A percentile compares a stretch with the other conserved stretches of the same genome.
Conservation (phyloP, 257 asterid genomes). For the Solanum verrucosum region DNA sequence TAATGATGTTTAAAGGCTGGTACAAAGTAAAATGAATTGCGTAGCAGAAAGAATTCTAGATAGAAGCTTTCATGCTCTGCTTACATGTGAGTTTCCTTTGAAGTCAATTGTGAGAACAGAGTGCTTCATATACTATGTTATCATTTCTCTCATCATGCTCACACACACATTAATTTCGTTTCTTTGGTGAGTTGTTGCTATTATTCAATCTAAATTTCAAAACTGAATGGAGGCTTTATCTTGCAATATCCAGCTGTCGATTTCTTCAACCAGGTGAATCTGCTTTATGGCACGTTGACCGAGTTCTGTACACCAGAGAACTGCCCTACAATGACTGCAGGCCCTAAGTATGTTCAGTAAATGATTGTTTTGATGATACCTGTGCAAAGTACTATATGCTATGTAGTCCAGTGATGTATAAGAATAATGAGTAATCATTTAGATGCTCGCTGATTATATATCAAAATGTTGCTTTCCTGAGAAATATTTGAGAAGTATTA, state of each 20-base stretch:
- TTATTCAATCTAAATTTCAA: background rate
- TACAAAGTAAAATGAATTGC: background rate
- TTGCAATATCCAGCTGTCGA: slow-evolving; percentile 68
- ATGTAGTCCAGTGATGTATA: background rate
- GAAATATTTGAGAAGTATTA: background rate
- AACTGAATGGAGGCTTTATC: slow-evolving; percentile 23
- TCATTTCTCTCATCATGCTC: background rate
- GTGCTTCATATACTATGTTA: background rate
- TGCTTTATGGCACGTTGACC: slow-evolving; percentile 88
- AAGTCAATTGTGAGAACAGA: background rate
- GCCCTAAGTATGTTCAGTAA: slow-evolving; percentile 66
- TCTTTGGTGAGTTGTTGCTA: background rate
- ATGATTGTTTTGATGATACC: background rate
- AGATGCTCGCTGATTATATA: background rate
- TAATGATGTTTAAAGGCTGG: background rate
- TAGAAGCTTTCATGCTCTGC: background rate
- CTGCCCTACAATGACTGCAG: slow-evolving; percentile 98
- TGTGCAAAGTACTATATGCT: background rate
- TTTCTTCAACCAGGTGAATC: slow-evolving; percentile 94
- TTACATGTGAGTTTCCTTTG: background rate
- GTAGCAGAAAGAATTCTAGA: background rate
- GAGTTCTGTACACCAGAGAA: slow-evolving; percentile 85
- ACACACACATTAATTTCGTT: background rate
- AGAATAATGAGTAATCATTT: background rate
- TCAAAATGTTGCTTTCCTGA: background rate